These are phyloP conservation scores for Colletotrichum gloeosporioides DNA, from an alignment of 2,329 filamentous ascomycete species.

Conservation along the genomic window DNA sequence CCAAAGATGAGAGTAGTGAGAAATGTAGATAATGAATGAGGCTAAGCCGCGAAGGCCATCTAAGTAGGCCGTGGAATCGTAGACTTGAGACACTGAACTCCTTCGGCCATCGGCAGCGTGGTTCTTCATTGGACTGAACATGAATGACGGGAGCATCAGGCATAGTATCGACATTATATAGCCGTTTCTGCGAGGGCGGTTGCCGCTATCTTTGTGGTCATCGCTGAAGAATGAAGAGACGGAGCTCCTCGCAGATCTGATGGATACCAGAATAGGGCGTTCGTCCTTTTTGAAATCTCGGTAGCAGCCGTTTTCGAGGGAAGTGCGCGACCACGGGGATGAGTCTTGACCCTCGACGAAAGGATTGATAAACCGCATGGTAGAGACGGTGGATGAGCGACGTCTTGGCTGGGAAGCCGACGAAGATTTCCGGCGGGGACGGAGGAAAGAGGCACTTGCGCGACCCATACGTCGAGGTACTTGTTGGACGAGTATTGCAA, in stretches of 20 bases:
- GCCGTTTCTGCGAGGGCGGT: background rate
- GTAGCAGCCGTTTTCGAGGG: background rate
- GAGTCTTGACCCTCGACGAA: background rate
- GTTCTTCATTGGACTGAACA: background rate
- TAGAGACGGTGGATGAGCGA: background rate
- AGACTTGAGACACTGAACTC: background rate
- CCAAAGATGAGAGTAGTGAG: slow-evolving; percentile 45
- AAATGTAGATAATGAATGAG: slow-evolving; percentile 60
- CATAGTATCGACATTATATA: background rate
- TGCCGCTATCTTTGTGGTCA: background rate
- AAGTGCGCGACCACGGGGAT: background rate
- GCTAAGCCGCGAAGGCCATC: slow-evolving; percentile 63
- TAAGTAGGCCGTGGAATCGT: slow-evolving; percentile 59
- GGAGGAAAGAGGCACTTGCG: background rate
- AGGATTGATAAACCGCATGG: background rate
- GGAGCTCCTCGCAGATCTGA: background rate
- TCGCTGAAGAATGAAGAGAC: background rate
- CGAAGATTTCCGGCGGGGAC: background rate
- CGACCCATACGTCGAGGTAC: background rate
- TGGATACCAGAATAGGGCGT: background rate
- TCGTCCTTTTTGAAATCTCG: background rate
- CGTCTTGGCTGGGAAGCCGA: background rate
- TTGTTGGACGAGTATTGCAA: background rate
- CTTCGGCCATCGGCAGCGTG: background rate
- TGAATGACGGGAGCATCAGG: background rate